A percentile compares a stretch with the other conserved stretches of the same genome.
Conservation (phyloP, 2,329 filamentous ascomycete species). For the Coniochaeta ligniaria region DNA sequence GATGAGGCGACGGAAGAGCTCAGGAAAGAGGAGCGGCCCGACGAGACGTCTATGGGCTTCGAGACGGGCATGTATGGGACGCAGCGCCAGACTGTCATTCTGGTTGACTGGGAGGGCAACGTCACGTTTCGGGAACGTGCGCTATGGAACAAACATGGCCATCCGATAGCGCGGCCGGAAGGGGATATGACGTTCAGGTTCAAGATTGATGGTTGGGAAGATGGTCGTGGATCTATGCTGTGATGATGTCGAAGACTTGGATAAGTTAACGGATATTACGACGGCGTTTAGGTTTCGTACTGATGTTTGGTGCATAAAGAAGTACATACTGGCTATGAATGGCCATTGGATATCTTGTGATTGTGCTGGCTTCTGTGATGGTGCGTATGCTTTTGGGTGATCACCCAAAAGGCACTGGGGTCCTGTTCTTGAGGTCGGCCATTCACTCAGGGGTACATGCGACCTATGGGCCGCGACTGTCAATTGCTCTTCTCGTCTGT, state of each 20-base stretch:
- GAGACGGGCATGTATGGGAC: slow-evolving; percentile 58
- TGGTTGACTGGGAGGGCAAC: slow-evolving; percentile 57
- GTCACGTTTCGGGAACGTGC: slow-evolving; percentile 53
- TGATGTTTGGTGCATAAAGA: background rate
- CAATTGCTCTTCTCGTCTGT: no score
- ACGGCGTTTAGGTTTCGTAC: background rate
- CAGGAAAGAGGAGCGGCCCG: slow-evolving; percentile 28
- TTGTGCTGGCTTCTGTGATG: no score
- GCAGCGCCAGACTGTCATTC: slow-evolving; percentile 54
- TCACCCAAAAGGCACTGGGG: no score
- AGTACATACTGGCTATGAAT: no score
- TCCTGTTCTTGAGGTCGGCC: no score
- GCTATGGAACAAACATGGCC: slow-evolving; percentile 52
- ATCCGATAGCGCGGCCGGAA: slow-evolving; percentile 42
- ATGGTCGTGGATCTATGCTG: slow-evolving; percentile 3
- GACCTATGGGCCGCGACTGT: no score
- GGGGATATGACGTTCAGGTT: slow-evolving; percentile 51
- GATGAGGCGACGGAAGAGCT: slow-evolving; percentile 26
- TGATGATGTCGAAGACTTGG: background rate
- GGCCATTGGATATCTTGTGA: no score
- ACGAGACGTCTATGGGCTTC: slow-evolving; percentile 33
- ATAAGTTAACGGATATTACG: background rate
- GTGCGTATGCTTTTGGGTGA: no score
- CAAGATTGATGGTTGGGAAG: slow-evolving; percentile 46
- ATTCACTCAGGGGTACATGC: no score